Evolutionary conservation across 2,329 filamentous ascomycete species (phyloP).

Genomic region (Pyrenophora teres): DNA sequence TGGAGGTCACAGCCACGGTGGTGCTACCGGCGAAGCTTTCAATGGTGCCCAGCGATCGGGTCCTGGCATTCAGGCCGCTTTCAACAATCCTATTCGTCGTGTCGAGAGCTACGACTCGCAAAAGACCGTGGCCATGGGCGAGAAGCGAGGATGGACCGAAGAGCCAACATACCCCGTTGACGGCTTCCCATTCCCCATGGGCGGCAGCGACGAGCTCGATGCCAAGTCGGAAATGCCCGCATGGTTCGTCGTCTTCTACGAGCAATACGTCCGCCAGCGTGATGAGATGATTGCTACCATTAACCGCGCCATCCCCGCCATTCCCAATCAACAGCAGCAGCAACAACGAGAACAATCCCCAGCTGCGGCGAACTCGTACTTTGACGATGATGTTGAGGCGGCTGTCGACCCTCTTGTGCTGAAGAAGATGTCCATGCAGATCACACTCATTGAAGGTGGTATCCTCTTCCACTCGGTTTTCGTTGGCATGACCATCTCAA

Average conservation of each 20-base stretch:
- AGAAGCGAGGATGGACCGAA: conserved; percentile 44
- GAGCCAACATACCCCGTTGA: conserved; percentile 32
- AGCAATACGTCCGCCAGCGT: conserved; percentile 65
- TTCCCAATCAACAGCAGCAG: conserved; percentile 41
- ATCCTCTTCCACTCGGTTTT: conserved; percentile 69
- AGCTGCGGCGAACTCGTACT: conserved; percentile 38
- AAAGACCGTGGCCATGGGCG: conserved; percentile 39
- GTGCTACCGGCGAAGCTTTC: conserved; percentile 55
- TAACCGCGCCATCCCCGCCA: conserved; percentile 43
- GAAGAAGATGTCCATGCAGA: conserved; percentile 47
- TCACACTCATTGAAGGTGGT: conserved; percentile 60
- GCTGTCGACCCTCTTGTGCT: conserved; percentile 46
- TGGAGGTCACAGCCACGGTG: conserved; percentile 64
- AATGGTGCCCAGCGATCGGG: conserved; percentile 19
- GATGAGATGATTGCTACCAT: conserved; percentile 64
- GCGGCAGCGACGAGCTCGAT: conserved; percentile 34
- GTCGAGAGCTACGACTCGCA: conserved; percentile 45
- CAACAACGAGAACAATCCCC: conserved; percentile 3
- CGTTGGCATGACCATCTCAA: conserved; percentile 66
- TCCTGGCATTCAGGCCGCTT: conserved; percentile 36
- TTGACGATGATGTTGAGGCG: conserved; percentile 44
- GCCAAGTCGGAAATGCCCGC: conserved; percentile 58
- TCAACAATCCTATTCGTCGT: conserved; percentile 38
- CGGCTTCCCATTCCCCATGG: conserved; percentile 39
- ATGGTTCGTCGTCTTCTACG: conserved; percentile 67